Conservation (phyloP, 805 yeast species). For the Monosporozyma unispora region DNA sequence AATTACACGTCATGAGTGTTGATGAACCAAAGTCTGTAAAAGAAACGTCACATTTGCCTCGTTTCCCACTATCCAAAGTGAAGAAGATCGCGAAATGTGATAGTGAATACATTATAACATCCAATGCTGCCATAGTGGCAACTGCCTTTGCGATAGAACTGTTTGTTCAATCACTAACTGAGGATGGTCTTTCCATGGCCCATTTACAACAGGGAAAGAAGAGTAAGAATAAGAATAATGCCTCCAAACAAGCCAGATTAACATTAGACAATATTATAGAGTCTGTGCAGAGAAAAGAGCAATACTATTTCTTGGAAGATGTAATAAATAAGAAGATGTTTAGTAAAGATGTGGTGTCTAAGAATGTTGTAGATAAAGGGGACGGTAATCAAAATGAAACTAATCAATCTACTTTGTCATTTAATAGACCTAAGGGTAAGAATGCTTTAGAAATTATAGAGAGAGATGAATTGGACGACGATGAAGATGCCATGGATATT, state of each 20-base stretch:
- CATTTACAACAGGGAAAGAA: slow-evolving; percentile 9
- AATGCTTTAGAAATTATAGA: slow-evolving; percentile 3
- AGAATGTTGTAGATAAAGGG: background rate
- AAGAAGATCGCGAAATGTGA: slow-evolving; percentile 25
- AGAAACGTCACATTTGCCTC: background rate
- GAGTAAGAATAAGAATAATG: background rate
- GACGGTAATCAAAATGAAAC: background rate
- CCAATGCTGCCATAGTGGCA: slow-evolving; percentile 23
- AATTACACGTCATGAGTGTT: background rate
- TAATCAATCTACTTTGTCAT: slow-evolving; percentile 13
- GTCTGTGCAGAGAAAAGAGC: slow-evolving; percentile 14
- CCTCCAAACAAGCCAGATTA: slow-evolving; percentile 8
- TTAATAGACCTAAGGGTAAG: background rate
- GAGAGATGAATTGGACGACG: background rate
- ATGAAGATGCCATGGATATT: slow-evolving; percentile 8
- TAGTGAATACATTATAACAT: slow-evolving; percentile 19
- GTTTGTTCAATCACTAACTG: slow-evolving; percentile 21
- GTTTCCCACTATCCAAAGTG: slow-evolving; percentile 22
- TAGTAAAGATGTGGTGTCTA: background rate
- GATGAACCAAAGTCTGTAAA: background rate
- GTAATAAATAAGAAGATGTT: slow-evolving; percentile 13
- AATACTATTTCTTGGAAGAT: slow-evolving; percentile 22
- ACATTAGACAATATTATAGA: slow-evolving; percentile 20
- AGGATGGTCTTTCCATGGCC: slow-evolving; percentile 16
- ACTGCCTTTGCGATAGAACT: slow-evolving; percentile 25